These are phyloP conservation scores for Rhodotorula sp. DNA, from an alignment of 1,284 basidiomycete genomes.

Conservation along the genomic window DNA sequence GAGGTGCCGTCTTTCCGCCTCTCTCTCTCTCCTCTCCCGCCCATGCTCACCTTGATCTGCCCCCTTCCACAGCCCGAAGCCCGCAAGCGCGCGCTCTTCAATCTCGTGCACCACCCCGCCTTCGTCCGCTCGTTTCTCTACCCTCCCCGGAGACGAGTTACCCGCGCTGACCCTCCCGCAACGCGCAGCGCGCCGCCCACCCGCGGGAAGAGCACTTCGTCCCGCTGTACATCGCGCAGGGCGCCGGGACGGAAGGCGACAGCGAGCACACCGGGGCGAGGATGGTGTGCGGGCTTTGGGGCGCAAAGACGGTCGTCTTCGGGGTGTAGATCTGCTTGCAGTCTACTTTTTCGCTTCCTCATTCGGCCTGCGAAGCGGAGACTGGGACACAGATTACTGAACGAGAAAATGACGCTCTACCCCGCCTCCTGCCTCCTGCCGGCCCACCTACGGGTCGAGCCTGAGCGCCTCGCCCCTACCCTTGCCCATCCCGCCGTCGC, in stretches of 20 bases:
- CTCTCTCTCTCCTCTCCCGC: not conserved
- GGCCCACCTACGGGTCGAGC: slow-evolving; percentile 13
- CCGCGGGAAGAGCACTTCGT: slow-evolving; percentile 73
- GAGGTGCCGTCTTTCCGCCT: slow-evolving; percentile 56
- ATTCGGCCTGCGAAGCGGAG: not conserved
- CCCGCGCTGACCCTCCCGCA: not conserved
- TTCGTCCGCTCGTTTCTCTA: slow-evolving; percentile 51
- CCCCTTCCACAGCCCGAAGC: slow-evolving; percentile 49
- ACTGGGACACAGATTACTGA: not conserved
- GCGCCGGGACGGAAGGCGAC: slow-evolving; percentile 61
- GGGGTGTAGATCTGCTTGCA: slow-evolving; percentile 18
- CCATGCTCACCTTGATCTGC: no score
- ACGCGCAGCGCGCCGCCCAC: slow-evolving; percentile 57
- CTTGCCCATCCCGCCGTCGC: slow-evolving; percentile 3
- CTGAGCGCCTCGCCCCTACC: slow-evolving; percentile 10
- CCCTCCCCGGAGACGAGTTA: not conserved
- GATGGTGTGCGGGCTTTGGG: slow-evolving; percentile 40
- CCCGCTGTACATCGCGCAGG: slow-evolving; percentile 67
- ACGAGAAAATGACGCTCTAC: not conserved
- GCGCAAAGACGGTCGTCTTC: slow-evolving; percentile 43
- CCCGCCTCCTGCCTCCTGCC: not conserved
- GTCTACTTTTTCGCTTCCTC: not conserved
- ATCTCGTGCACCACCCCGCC: slow-evolving; percentile 60
- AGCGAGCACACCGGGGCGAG: slow-evolving; percentile 22
- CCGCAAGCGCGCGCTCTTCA: slow-evolving; percentile 57